A percentile compares a stretch with the other conserved stretches of the same genome.
Conservation (phyloP, 2,329 filamentous ascomycete genomes). For the Pseudodiploospora longispora region DNA sequence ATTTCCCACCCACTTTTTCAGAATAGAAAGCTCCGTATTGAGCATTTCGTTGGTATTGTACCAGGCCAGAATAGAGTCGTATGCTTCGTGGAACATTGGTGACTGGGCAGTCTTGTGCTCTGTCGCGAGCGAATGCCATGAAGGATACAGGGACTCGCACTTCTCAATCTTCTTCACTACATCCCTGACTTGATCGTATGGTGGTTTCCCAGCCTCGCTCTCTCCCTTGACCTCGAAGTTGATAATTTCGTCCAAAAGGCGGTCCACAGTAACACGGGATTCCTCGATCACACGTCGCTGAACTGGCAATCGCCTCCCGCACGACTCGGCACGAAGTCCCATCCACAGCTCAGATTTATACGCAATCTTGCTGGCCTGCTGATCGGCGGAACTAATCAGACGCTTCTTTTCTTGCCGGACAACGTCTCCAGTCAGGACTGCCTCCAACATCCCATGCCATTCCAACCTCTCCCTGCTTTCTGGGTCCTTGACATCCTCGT, state of each 20-base stretch:
- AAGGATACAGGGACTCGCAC: conserved; percentile 78
- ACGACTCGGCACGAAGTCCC: conserved; percentile 74
- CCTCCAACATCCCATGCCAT: conserved; percentile 97
- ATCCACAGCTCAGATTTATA: conserved; percentile 81
- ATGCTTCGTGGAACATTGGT: conserved; percentile 69
- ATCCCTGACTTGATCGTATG: conserved; percentile 81
- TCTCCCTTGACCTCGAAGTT: conserved; percentile 92
- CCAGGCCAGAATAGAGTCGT: conserved; percentile 87
- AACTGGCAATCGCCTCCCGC: conserved; percentile 73
- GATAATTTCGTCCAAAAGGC: conserved; percentile 77
- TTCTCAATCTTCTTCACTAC: conserved; percentile 86
- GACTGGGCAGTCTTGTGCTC: conserved; percentile 74
- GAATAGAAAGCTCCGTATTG: conserved; percentile 82
- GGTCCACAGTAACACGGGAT: conserved; percentile 63
- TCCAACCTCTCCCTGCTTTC: conserved; percentile 84
- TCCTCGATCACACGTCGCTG: conserved; percentile 88
- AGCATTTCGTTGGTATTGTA: conserved; percentile 95
- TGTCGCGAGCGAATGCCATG: conserved; percentile 61
- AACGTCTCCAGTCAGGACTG: conserved; percentile 91
- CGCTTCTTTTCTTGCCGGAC: conserved; percentile 97
- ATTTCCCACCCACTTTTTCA: conserved; percentile 96
- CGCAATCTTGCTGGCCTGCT: conserved; percentile 51
- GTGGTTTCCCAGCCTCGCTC: conserved; percentile 80
- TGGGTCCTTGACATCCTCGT: conserved; percentile 83
- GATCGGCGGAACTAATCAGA: conserved; percentile 67